A percentile compares a stretch with the other conserved stretches of the same genome.
Evolutionary conservation across 495 filamentous ascomycete species (phyloP).

Genomic region (Annulohypoxylon bovei): DNA sequence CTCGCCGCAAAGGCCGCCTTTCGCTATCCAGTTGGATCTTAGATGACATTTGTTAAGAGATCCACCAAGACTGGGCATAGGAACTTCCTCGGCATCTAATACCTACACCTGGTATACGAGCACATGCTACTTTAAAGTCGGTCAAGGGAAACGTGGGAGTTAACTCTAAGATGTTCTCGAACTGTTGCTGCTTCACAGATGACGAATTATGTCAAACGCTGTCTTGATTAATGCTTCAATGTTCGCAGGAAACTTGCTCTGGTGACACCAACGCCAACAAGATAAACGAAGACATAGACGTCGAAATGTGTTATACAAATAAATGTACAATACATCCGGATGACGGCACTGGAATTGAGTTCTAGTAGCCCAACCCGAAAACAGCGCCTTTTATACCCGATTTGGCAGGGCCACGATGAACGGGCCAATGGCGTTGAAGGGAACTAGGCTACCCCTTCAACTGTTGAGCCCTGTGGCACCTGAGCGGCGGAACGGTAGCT

Average conservation of each 20-base stretch:
- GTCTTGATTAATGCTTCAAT: conserved; percentile 26
- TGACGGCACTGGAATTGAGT: conserved; percentile 10
- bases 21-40: conserved; percentile 13
- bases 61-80: conserved; percentile 15
- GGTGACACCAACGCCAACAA: conserved; percentile 5
- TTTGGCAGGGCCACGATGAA: conserved; percentile 23
- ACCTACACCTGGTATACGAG: conserved; percentile 8
- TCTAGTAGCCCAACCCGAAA: conserved; percentile 17
- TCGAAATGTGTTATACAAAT: background rate
- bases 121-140: conserved; percentile 12
- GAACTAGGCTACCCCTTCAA: conserved; percentile 28
- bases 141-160: background rate
- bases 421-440: conserved; percentile 20
- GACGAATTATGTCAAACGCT: conserved; percentile 8
- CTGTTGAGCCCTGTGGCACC: conserved; percentile 39
- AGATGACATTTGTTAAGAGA: conserved; percentile 9
- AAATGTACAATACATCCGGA: background rate
- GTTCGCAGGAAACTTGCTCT: conserved; percentile 18
- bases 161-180: background rate
- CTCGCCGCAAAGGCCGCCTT: conserved; percentile 26
- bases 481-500: conserved; percentile 6
- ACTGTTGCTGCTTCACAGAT: background rate
- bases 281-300: conserved; percentile 5
- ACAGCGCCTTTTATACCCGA: conserved; percentile 32
- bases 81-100: conserved; percentile 27